Conservation (phyloP, 108 stramenopile genomes). For the Skeletonema tropicum region DNA sequence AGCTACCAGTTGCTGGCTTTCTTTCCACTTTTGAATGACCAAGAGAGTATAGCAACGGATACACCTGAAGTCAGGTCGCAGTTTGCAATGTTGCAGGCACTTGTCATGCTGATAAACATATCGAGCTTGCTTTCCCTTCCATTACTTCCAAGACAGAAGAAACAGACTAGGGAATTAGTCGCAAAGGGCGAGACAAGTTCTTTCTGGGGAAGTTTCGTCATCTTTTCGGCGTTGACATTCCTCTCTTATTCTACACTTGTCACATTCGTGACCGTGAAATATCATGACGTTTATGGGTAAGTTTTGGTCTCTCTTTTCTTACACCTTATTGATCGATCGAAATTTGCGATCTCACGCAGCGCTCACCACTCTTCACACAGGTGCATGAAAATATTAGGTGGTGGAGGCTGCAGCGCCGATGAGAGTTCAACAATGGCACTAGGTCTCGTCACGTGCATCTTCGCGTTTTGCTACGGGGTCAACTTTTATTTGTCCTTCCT, state of each 20-base stretch:
- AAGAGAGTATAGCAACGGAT: slow-evolving; percentile 44
- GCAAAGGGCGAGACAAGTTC: slow-evolving; percentile 40
- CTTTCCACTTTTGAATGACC: slow-evolving; percentile 45
- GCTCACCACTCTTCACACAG: slow-evolving; percentile 1
- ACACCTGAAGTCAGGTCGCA: slow-evolving; percentile 44
- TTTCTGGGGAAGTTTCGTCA: slow-evolving; percentile 36
- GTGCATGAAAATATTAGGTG: slow-evolving; percentile 45
- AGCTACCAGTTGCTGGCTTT: slow-evolving; percentile 52
- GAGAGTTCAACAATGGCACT: slow-evolving; percentile 35
- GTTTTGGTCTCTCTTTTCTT: neutral
- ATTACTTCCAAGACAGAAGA: slow-evolving; percentile 54
- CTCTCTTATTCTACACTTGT: slow-evolving; percentile 45
- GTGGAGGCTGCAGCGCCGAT: slow-evolving; percentile 40
- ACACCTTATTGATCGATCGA: neutral
- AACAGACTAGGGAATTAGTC: slow-evolving; percentile 52
- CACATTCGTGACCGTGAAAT: slow-evolving; percentile 44
- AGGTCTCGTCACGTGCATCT: slow-evolving; percentile 24
- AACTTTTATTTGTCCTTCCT: slow-evolving; percentile 44
- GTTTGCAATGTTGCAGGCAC: slow-evolving; percentile 36
- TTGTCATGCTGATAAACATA: slow-evolving; percentile 41
- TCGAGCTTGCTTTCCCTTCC: slow-evolving; percentile 46
- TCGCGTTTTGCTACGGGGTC: slow-evolving; percentile 47
- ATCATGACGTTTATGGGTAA: slow-evolving; percentile 49
- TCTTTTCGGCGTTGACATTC: slow-evolving; percentile 39
- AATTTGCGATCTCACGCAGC: neutral